These are phyloP conservation scores for Alternaria arbusti DNA, from an alignment of 2,329 filamentous ascomycete genomes.

Conservation along the genomic window DNA sequence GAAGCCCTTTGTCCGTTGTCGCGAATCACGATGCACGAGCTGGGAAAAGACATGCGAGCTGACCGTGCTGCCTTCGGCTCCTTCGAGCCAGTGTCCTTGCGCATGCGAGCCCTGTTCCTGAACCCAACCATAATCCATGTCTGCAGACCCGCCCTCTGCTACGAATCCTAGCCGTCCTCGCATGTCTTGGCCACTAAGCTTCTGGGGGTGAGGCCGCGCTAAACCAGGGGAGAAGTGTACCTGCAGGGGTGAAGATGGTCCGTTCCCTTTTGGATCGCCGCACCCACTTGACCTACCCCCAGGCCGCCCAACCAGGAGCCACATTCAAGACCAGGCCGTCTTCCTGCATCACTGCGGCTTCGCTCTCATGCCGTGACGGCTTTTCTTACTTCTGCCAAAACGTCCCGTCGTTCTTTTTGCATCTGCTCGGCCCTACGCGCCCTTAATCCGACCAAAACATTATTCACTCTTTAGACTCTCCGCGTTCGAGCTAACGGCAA, in stretches of 20 bases:
- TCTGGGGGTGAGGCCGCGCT: slow-evolving; percentile 27
- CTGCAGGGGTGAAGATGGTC: slow-evolving; percentile 34
- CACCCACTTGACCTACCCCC: slow-evolving; percentile 20
- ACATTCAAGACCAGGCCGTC: slow-evolving; percentile 31
- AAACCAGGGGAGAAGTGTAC: slow-evolving; percentile 22
- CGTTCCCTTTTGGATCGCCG: slow-evolving; percentile 39
- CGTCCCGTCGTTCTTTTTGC: slow-evolving; percentile 32
- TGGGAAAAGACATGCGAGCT: slow-evolving; percentile 3
- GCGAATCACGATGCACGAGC: slow-evolving; percentile 26
- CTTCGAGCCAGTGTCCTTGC: slow-evolving; percentile 29
- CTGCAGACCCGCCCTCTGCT: slow-evolving; percentile 26
- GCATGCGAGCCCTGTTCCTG: slow-evolving; percentile 31
- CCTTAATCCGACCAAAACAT: slow-evolving; percentile 29
- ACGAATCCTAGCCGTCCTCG: slow-evolving; percentile 25
- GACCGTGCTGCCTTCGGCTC: slow-evolving; percentile 14
- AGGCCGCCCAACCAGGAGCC: slow-evolving; percentile 39
- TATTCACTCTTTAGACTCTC: slow-evolving; percentile 28
- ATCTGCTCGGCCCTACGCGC: slow-evolving; percentile 28
- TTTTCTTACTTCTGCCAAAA: slow-evolving; percentile 33
- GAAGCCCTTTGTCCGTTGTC: slow-evolving; percentile 3
- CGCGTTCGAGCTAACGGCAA: slow-evolving; percentile 17
- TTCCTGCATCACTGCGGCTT: slow-evolving; percentile 29
- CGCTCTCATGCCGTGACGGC: slow-evolving; percentile 32
- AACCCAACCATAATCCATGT: slow-evolving; percentile 30
- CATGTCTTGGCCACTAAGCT: slow-evolving; percentile 31